Evolutionary conservation across 768 basidiomycete genomes (phyloP).

Genomic region (Hysterangium stoloniferum): DNA sequence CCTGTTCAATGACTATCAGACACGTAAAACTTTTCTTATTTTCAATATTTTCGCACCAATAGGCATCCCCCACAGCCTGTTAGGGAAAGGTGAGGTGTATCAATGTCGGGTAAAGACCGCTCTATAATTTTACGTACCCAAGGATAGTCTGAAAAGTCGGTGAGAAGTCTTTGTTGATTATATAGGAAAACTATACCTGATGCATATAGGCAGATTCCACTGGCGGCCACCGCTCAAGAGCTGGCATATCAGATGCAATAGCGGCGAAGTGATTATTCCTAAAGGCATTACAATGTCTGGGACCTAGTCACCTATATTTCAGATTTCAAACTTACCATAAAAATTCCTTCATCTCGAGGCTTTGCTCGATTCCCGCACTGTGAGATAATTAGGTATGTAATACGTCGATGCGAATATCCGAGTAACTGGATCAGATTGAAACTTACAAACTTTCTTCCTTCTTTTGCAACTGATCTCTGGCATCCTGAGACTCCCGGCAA

Average conservation of each 20-base stretch:
- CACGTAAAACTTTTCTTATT: background rate
- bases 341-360: slow-evolving; percentile 2
- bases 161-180: background rate
- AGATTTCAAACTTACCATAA: background rate
- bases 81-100: slow-evolving; percentile 7
- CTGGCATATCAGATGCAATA: slow-evolving; percentile 11
- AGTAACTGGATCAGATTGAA: no score
- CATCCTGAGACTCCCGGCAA: background rate
- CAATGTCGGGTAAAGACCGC: no score
- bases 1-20: background rate
- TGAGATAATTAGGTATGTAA: background rate
- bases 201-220: slow-evolving; percentile 2
- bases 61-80: slow-evolving; percentile 8
- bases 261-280: slow-evolving; percentile 15
- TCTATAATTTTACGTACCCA: no score
- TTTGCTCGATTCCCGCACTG: slow-evolving; percentile 4
- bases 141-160: background rate
- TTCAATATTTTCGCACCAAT: slow-evolving; percentile 7
- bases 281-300: background rate
- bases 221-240: slow-evolving; percentile 10
- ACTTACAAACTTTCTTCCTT: background rate
- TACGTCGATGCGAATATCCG: background rate
- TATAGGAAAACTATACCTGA: background rate
- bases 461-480: background rate
- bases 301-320: background rate